Percentiles rank a stretch among this genome's conserved stretches.
Conservation (phyloP, 1,284 basidiomycete species). For the Austropuccinia psidii region DNA sequence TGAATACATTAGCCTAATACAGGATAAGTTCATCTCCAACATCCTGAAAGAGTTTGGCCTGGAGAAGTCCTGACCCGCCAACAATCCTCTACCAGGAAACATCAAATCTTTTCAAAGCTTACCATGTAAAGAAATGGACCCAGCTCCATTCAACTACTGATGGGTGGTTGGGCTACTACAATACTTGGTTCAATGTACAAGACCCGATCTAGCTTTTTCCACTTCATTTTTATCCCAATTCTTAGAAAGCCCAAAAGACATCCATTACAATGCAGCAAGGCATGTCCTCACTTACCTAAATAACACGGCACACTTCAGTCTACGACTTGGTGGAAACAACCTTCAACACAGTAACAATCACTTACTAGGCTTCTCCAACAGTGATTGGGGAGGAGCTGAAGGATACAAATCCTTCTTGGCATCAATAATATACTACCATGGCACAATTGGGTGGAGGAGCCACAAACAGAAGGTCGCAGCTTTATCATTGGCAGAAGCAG, state of each 20-base stretch:
- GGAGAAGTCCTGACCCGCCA: no score
- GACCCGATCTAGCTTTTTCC: not conserved
- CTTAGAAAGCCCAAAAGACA: no score
- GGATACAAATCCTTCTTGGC: not conserved
- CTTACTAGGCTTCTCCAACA: not conserved
- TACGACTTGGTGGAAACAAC: not conserved
- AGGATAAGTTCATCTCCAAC: not conserved
- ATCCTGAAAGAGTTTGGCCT: no score
- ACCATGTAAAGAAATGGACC: no score
- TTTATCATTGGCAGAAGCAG: not conserved
- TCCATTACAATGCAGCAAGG: not conserved
- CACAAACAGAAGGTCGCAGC: not conserved
- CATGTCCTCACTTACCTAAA: not conserved
- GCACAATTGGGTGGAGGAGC: not conserved
- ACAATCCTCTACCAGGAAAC: not conserved
- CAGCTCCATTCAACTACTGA: not conserved
- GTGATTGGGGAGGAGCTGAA: not conserved
- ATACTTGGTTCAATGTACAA: not conserved
- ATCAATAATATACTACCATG: not conserved
- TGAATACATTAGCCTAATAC: not conserved
- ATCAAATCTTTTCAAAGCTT: not conserved
- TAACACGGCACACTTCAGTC: not conserved
- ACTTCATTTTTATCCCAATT: not conserved
- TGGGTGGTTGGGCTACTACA: not conserved
- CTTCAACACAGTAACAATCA: not conserved